Evolutionary conservation across 148 eudicot species (phyloP).

Genomic region (Chenopodium quinoa): DNA sequence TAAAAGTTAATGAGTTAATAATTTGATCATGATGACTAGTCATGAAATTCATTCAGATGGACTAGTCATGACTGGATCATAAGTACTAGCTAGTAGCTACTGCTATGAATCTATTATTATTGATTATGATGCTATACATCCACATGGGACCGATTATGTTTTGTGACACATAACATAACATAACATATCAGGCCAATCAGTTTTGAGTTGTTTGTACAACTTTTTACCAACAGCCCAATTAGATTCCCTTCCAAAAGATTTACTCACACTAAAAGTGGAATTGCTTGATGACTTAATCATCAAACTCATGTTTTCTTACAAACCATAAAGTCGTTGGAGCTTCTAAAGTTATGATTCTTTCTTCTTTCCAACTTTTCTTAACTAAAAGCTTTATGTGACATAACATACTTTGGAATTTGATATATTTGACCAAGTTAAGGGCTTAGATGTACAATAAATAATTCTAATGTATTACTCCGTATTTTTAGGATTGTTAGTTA

Average conservation of each 20-base stretch:
- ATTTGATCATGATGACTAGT: neutral
- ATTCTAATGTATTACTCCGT: too few species aligned
- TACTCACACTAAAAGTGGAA: neutral
- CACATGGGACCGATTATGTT: slow-evolving; percentile 3
- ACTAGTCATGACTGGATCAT: neutral
- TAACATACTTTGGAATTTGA: too few species aligned
- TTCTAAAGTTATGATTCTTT: too few species aligned
- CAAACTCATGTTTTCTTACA: neutral
- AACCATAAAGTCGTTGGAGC: too few species aligned
- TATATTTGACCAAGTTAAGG: too few species aligned
- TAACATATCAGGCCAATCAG: neutral
- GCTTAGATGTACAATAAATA: too few species aligned
- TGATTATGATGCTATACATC: neutral
- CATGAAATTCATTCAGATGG: neutral
- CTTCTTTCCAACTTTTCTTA: too few species aligned
- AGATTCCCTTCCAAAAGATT: neutral
- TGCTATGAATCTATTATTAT: too few species aligned
- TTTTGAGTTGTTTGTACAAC: neutral
- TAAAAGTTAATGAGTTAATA: neutral
- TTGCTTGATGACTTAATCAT: too few species aligned
- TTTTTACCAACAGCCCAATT: neutral
- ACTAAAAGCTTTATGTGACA: too few species aligned
- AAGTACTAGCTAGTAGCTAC: too few species aligned
- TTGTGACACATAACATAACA: neutral
- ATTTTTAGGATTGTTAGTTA: too few species aligned